Evolutionary conservation across 2,329 filamentous ascomycete species (phyloP), one percentile per base, ranked within the genome.

Genomic region (Samsoniella hepiali): DNA sequence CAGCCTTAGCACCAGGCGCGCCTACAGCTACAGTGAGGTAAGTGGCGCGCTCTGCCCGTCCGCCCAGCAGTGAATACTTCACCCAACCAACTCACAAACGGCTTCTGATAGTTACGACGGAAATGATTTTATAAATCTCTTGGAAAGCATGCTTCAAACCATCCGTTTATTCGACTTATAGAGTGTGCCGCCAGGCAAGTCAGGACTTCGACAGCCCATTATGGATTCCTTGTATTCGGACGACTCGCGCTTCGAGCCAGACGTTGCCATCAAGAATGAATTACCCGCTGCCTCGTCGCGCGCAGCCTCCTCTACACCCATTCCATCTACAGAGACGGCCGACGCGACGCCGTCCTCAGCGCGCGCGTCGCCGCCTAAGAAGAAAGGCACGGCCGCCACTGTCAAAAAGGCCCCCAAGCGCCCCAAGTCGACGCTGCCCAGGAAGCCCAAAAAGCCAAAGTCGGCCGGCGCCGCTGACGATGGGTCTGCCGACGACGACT

Each of bases 401-500:
- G 66, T 79, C 17, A 82, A 81, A 69, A 81, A 77, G 67, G 66
- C 69, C 0, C 70, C 76, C 27, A 81, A 78, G 64, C 73, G 77
- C 29, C 70, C 74, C 58, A 77, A 74, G 53, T 66, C 64, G 34
- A 55, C 63, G 61, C 17, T 65, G 49, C 66, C 70, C 42, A 75
- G 72, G 63, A 72, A 69, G 32, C 63, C 72, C 13, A 78, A 75
- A 60, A 77, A 73, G 63, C 42, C 67, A 38, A 76, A 70, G 63
- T 61, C 69, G 22, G 22, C 22, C 22, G 76, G 73, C 10, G 74
- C 71, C 11, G 74, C 70, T 10, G 49, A 45, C 27, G 58, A n/a
- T 44, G 50, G 45, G 13, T 75, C 74, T 0, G 77, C 72, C 29
- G 73, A 82, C 8, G 82, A 82, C 22, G 86, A 87, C 68, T 84